Conservation (phyloP, 805 yeast species). For the Metschnikowia continentalis region DNA sequence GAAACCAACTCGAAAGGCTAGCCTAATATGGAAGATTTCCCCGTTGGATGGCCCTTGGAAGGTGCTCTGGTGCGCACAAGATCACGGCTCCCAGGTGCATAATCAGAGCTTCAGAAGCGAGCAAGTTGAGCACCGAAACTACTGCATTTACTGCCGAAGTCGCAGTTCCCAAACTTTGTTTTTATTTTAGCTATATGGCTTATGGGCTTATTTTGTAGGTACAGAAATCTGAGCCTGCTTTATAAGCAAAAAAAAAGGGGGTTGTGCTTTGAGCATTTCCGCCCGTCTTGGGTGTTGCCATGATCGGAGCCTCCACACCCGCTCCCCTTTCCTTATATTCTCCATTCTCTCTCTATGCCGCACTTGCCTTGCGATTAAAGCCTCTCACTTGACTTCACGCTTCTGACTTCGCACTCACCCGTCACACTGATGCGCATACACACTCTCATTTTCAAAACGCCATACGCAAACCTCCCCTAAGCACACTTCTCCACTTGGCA, state of each 20-base stretch:
- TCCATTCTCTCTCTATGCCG: background rate
- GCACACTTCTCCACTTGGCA: background rate
- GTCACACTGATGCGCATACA: background rate
- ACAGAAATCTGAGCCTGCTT: background rate
- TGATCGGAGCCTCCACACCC: background rate
- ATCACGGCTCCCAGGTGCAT: background rate
- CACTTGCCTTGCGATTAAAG: background rate
- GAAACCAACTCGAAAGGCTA: background rate
- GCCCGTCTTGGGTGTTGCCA: background rate
- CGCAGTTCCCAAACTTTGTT: background rate
- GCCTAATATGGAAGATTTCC: background rate
- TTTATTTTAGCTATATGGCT: background rate
- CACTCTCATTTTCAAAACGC: slow-evolving; percentile 1
- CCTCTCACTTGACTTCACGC: background rate
- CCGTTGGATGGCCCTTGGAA: no score
- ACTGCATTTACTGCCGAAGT: background rate
- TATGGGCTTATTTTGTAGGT: background rate
- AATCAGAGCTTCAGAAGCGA: background rate
- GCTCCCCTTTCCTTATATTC: background rate
- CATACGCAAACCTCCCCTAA: background rate
- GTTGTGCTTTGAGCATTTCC: no score
- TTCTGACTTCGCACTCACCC: slow-evolving; percentile 1
- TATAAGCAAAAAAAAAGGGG: background rate
- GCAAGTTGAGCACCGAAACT: background rate
- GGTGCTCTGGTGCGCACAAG: background rate